Percentiles rank a stretch among this genome's conserved stretches.
These are phyloP conservation scores for Boletus barrowsii DNA, from an alignment of 768 basidiomycete species.

Conservation along the genomic window DNA sequence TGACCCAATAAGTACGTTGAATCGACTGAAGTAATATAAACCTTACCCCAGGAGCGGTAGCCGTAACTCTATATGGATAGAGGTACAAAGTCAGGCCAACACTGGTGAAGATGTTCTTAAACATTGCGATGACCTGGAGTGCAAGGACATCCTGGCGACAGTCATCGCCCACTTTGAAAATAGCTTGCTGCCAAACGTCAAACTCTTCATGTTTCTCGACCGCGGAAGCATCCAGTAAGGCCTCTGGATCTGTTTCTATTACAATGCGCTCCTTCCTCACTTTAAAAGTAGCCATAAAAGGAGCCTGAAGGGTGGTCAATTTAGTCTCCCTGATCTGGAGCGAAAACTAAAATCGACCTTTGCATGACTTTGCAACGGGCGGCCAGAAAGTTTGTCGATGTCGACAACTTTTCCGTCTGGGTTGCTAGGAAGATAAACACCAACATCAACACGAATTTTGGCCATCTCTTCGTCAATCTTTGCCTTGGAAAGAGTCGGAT, in stretches of 20 bases:
- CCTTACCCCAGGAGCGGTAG: slow-evolving; percentile 91
- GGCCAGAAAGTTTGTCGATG: slow-evolving; percentile 93
- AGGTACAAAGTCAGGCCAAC: slow-evolving; percentile 89
- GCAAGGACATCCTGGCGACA: slow-evolving; percentile 99
- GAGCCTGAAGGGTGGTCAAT: slow-evolving; percentile 60
- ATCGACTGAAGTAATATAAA: not conserved
- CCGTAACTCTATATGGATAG: slow-evolving; percentile 95
- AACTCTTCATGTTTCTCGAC: slow-evolving; percentile 60
- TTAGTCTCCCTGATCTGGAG: not conserved
- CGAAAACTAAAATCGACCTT: slow-evolving; percentile 52
- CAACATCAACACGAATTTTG: slow-evolving; percentile 88
- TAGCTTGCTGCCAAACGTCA: slow-evolving; percentile 96
- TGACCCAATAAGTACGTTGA: not conserved
- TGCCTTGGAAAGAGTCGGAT: slow-evolving; percentile 47
- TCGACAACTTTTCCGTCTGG: slow-evolving; percentile 97
- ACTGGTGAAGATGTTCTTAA: slow-evolving; percentile 93
- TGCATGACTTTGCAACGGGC: slow-evolving; percentile 95
- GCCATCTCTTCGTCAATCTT: slow-evolving; percentile 99
- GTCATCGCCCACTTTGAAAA: slow-evolving; percentile 99
- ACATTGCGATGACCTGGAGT: slow-evolving; percentile 97
- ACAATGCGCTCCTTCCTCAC: slow-evolving; percentile 82
- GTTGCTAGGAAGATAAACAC: slow-evolving; percentile 96
- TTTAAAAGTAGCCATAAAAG: slow-evolving; percentile 99
- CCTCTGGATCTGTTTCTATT: slow-evolving; percentile 68
- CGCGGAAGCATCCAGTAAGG: slow-evolving; percentile 61